phyloP scores from a whole-genome alignment of 2,329 filamentous ascomycete genomes.

The Escovopsis sp. region DNA sequence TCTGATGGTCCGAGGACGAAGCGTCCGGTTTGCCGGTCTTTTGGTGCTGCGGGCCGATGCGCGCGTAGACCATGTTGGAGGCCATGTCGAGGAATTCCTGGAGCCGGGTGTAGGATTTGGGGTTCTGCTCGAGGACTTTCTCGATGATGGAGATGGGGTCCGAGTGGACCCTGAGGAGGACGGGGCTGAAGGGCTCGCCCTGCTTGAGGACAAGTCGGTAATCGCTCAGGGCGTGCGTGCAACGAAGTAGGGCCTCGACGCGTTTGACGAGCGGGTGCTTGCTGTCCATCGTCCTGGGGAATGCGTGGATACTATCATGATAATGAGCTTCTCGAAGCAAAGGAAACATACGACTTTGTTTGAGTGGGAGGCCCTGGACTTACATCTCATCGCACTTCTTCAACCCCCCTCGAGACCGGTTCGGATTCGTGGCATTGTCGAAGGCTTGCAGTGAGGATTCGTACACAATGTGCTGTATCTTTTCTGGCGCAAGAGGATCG shows the following conservation, averaged over 20 bases:
- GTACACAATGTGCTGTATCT: conserved; percentile 45
- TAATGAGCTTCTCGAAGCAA: neutral
- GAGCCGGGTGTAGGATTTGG: conserved; percentile 56
- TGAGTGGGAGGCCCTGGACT: no score
- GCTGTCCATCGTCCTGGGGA: conserved; percentile 39
- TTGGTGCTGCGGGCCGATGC: conserved; percentile 20
- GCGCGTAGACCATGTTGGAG: conserved; percentile 47
- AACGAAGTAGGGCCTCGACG: conserved; percentile 49
- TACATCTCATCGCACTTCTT: conserved; percentile 66
- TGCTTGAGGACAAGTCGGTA: conserved; percentile 68
- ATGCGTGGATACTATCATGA: conserved; percentile 40
- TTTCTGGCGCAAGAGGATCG: conserved; percentile 30
- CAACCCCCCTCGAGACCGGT: conserved; percentile 58
- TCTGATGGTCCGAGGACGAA: conserved; percentile 7
- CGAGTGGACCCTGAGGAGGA: conserved; percentile 58
- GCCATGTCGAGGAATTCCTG: conserved; percentile 59
- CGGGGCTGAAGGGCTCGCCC: conserved; percentile 64
- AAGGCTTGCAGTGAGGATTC: conserved; percentile 53
- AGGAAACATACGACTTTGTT: no score
- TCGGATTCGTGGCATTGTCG: conserved; percentile 71
- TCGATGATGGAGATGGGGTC: conserved; percentile 61
- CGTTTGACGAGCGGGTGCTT: conserved; percentile 36
- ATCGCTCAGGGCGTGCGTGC: conserved; percentile 59
- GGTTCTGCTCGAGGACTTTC: conserved; percentile 63
- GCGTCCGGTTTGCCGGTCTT: conserved; percentile 1